A percentile compares a stretch with the other conserved stretches of the same genome.
These are phyloP conservation scores for Dioscorea alata DNA, from an alignment of 106 monocot genomes.

Conservation along the genomic window DNA sequence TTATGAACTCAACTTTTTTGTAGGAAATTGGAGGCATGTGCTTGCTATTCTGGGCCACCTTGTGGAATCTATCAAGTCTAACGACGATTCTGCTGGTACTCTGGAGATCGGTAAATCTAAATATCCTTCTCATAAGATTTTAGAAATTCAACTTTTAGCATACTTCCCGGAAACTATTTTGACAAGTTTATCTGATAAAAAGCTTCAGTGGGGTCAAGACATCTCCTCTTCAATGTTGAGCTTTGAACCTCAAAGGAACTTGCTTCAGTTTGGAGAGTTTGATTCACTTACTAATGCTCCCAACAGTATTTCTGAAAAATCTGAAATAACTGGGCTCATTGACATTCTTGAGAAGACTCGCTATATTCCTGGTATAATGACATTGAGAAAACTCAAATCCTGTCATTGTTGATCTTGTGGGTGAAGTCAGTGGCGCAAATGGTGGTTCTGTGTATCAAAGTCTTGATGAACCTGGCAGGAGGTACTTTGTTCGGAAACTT, in stretches of 20 bases:
- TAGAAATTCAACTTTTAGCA: slow-evolving; percentile 43
- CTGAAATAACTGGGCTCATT: slow-evolving; percentile 39
- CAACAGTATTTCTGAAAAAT: slow-evolving; percentile 22
- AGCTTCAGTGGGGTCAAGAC: slow-evolving; percentile 63
- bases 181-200: slow-evolving; percentile 12
- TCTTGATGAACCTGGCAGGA: slow-evolving; percentile 85
- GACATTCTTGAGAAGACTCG: slow-evolving; percentile 26
- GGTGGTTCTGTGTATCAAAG: slow-evolving; percentile 65
- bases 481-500: slow-evolving; percentile 32
- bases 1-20: slow-evolving; percentile 17
- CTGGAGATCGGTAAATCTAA: slow-evolving; percentile 5
- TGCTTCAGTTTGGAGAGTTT: slow-evolving; percentile 22
- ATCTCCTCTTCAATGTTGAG: slow-evolving; percentile 10
- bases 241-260: slow-evolving; percentile 16
- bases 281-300: slow-evolving; percentile 6
- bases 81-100: slow-evolving; percentile 13
- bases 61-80: slow-evolving; percentile 39
- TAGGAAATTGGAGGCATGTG: slow-evolving; percentile 86
- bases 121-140: slow-evolving; percentile 22
- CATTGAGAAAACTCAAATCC: slow-evolving; percentile 45
- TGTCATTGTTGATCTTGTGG: slow-evolving; percentile 73
- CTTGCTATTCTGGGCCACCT: slow-evolving; percentile 60
- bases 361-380: slow-evolving; percentile 25
- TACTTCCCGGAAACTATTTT: slow-evolving; percentile 36
- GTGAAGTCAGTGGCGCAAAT: slow-evolving; percentile 43